These are phyloP conservation scores for Sclerotinia borealis DNA, from an alignment of 2,329 filamentous ascomycete species.

Conservation along the genomic window DNA sequence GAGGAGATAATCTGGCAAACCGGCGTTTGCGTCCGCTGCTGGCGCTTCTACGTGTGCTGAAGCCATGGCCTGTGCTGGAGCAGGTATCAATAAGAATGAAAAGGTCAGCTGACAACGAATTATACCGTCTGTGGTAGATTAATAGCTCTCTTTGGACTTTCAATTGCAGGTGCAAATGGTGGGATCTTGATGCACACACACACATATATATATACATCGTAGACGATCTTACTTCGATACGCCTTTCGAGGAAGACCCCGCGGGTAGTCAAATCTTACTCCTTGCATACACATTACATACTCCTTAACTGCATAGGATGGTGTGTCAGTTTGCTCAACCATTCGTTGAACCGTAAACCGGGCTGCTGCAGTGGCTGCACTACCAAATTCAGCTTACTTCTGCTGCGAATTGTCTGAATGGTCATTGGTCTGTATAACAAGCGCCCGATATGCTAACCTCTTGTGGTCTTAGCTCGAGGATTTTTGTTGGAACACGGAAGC, in stretches of 20 bases:
- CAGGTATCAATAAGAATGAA: background rate
- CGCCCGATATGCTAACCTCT: background rate
- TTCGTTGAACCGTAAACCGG: background rate
- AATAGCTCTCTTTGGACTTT: background rate
- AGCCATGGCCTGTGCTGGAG: background rate
- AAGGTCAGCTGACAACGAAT: background rate
- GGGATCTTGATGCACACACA: background rate
- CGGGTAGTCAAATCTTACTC: background rate
- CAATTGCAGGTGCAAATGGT: background rate
- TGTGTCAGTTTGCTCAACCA: background rate
- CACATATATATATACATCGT: background rate
- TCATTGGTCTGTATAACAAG: background rate
- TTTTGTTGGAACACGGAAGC: background rate
- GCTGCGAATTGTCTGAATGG: background rate
- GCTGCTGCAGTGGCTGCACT: background rate
- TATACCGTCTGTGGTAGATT: background rate
- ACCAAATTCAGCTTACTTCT: slow-evolving; percentile 1
- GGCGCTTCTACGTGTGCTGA: background rate
- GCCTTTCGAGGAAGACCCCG: background rate
- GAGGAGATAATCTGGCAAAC: slow-evolving; percentile 51
- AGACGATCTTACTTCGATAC: background rate
- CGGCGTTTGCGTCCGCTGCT: slow-evolving; percentile 16
- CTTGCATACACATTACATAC: background rate
- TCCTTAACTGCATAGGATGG: background rate
- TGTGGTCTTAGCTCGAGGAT: background rate